These are phyloP conservation scores for Pythium diclinum DNA, from an alignment of 352 stramenopile genomes.

Conservation along the genomic window DNA sequence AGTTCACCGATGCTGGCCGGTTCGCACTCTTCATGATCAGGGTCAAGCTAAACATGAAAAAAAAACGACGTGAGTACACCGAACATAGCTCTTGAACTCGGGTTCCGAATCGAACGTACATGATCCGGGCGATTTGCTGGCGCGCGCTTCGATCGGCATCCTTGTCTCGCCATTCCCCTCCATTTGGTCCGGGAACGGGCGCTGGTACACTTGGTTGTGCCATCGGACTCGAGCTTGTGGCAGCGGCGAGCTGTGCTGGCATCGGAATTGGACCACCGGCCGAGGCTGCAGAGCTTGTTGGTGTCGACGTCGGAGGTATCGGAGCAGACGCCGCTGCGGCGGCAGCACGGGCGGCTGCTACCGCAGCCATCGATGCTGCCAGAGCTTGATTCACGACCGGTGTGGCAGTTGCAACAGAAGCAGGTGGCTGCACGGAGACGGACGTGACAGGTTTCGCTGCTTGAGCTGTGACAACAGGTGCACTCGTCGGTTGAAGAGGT, in stretches of 20 bases:
- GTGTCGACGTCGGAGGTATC: background rate
- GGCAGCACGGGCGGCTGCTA: background rate
- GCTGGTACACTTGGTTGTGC: conserved; percentile 3
- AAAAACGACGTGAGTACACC: background rate
- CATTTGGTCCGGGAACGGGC: conserved; percentile 22
- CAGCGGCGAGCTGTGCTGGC: conserved; percentile 17
- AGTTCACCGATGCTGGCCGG: conserved; percentile 80
- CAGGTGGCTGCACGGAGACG: background rate
- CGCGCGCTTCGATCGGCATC: conserved; percentile 71
- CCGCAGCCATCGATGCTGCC: conserved; percentile 11
- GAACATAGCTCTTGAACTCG: too few species aligned
- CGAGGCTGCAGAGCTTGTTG: background rate
- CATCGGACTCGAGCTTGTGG: conserved; percentile 11
- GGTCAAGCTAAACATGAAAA: conserved; percentile 53
- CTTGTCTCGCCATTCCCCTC: conserved; percentile 82
- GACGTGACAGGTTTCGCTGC: background rate
- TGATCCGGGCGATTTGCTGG: conserved; percentile 87
- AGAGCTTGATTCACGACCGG: background rate
- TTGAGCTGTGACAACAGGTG: background rate
- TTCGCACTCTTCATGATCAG: conserved; percentile 90
- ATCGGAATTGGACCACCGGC: conserved; percentile 23
- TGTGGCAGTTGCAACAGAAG: background rate
- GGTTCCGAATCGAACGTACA: conserved; percentile 43
- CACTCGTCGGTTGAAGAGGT: background rate
- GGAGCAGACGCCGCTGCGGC: background rate